Percentiles rank a stretch among this genome's conserved stretches.
Conservation (phyloP, 2,329 filamentous ascomycete species). For the Botrytis fragariae region DNA sequence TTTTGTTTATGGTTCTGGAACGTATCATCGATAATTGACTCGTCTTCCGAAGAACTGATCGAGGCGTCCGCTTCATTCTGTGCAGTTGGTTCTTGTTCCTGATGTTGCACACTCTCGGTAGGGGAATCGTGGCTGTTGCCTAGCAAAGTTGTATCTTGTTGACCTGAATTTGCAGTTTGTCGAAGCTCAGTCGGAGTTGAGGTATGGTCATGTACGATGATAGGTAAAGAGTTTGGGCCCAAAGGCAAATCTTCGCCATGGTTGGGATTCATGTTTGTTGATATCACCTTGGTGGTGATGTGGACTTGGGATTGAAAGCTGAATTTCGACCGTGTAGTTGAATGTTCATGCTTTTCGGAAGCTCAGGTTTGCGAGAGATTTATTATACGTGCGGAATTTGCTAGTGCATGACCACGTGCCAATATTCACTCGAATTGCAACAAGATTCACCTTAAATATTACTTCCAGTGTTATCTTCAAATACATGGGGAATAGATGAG, state of each 20-base stretch:
- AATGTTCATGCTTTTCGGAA: neutral
- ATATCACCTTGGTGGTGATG: neutral
- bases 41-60: neutral
- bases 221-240: neutral
- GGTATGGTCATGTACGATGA: no score
- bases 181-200: neutral
- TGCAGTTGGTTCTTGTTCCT: neutral
- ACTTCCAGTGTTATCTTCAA: neutral
- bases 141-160: neutral
- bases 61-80: neutral
- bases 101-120: neutral
- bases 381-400: neutral
- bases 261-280: neutral
- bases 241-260: neutral
- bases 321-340: neutral
- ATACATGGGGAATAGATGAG: neutral
- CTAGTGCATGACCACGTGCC: neutral
- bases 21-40: neutral
- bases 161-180: neutral
- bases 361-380: neutral
- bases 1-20: neutral
- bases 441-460: neutral
- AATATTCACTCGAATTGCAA: neutral
- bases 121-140: neutral
- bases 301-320: neutral